Conservation (phyloP, 768 basidiomycete species). For the Phlebiopsis flavidoalba region DNA sequence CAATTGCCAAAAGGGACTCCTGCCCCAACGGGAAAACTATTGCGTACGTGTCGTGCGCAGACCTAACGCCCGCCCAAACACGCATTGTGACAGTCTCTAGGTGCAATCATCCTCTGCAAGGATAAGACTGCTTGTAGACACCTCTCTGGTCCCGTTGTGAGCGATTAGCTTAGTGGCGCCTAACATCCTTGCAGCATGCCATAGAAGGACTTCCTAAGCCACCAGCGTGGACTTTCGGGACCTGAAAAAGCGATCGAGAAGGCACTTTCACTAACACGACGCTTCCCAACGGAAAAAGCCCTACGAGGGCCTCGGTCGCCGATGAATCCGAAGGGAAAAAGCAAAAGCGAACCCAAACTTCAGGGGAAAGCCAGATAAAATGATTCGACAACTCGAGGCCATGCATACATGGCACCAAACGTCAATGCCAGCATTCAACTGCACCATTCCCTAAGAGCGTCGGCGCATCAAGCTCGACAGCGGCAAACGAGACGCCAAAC, state of each 20-base stretch:
- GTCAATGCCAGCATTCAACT: slow-evolving; percentile 28
- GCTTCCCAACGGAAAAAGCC: slow-evolving; percentile 1
- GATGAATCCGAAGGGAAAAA: slow-evolving; percentile 8
- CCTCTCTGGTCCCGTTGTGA: slow-evolving; percentile 54
- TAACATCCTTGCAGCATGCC: slow-evolving; percentile 46
- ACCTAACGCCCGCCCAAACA: no score
- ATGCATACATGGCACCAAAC: slow-evolving; percentile 39
- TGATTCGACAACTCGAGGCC: slow-evolving; percentile 38
- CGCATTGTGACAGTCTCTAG: slow-evolving; percentile 31
- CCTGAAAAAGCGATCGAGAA: slow-evolving; percentile 28
- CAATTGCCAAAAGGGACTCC: slow-evolving; percentile 33
- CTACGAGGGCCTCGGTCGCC: background rate
- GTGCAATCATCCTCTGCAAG: slow-evolving; percentile 78
- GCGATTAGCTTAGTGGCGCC: background rate
- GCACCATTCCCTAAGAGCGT: slow-evolving; percentile 31
- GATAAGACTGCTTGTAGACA: slow-evolving; percentile 74
- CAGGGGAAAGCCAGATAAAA: slow-evolving; percentile 22
- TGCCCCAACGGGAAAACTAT: slow-evolving; percentile 65
- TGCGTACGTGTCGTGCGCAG: slow-evolving; percentile 36
- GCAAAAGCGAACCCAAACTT: slow-evolving; percentile 17
- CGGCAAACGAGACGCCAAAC: background rate
- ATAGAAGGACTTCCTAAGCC: slow-evolving; percentile 61
- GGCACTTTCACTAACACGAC: background rate
- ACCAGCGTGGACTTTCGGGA: slow-evolving; percentile 32
- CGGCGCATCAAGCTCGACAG: slow-evolving; percentile 41